Conservation (phyloP, 1,139 yeast species). For the Taphrina wiesneri region DNA sequence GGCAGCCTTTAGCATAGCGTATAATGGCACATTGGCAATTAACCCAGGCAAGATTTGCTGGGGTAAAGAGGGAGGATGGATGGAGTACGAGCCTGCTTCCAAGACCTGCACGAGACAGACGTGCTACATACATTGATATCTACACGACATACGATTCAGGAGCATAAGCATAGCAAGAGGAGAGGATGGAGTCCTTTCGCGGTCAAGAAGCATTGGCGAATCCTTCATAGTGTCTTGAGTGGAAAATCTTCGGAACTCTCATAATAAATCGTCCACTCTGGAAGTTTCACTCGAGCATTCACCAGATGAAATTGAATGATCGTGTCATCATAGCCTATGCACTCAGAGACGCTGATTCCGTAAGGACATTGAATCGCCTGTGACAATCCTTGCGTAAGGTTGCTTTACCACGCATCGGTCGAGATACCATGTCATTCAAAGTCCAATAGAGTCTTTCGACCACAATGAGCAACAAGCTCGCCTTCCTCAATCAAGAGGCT, state of each 20-base stretch:
- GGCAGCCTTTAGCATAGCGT: constrained; percentile 35
- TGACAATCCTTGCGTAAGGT: too few relatives aligned
- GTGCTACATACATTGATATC: constrained; percentile 16
- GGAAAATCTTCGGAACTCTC: not conserved
- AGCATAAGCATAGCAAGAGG: too few relatives aligned
- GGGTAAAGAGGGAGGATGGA: constrained; percentile 34
- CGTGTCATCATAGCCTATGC: too few relatives aligned
- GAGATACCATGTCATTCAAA: not conserved
- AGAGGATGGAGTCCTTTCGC: not conserved
- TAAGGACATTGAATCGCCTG: not conserved
- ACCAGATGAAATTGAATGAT: too few relatives aligned
- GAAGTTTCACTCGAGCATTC: not conserved
- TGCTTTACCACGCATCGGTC: too few relatives aligned
- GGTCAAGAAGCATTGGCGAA: not conserved
- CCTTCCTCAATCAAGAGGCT: constrained; percentile 77
- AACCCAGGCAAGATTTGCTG: constrained; percentile 35
- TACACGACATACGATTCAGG: too few relatives aligned
- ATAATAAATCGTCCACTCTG: not conserved
- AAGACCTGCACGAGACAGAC: not conserved
- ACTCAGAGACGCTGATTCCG: not conserved
- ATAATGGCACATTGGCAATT: constrained; percentile 35
- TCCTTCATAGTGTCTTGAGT: not conserved
- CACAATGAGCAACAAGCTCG: constrained; percentile 29
- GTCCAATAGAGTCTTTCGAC: not conserved
- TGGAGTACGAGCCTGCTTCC: constrained; percentile 34